A percentile compares a stretch with the other conserved stretches of the same genome.
Conservation (phyloP, 2,329 filamentous ascomycete species). For the Xylariaceae sp. region DNA sequence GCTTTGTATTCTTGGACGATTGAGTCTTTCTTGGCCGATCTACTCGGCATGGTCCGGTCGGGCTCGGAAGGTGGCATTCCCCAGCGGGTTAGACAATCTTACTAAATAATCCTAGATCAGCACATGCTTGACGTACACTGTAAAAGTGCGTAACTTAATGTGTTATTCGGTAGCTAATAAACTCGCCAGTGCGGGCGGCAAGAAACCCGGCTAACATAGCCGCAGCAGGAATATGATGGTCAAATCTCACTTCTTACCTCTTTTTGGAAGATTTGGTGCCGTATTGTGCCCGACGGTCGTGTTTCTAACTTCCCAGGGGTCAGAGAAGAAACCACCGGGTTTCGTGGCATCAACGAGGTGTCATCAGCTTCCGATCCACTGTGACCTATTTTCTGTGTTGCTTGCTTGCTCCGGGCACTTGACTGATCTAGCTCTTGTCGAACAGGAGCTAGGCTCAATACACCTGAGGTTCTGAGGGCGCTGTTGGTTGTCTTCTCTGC, state of each 20-base stretch:
- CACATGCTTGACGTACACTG: neutral
- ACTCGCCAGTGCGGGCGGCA: neutral
- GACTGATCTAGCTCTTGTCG: constrained; percentile 13
- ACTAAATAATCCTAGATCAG: neutral
- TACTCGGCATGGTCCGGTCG: neutral
- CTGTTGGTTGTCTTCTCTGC: neutral
- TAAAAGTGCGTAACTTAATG: too few relatives aligned
- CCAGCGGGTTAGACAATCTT: neutral
- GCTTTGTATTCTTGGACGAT: neutral
- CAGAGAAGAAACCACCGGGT: neutral
- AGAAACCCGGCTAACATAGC: too few relatives aligned
- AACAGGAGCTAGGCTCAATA: constrained; percentile 2
- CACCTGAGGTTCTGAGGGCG: neutral
- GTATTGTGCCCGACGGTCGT: constrained; percentile 1
- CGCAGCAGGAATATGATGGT: neutral
- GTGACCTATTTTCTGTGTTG: neutral
- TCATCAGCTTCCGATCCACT: neutral
- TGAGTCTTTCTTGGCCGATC: neutral
- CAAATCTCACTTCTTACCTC: constrained; percentile 17
- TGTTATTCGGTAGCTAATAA: neutral
- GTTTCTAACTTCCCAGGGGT: neutral
- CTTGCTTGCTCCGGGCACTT: neutral
- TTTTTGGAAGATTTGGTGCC: constrained; percentile 4
- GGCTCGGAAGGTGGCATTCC: neutral
- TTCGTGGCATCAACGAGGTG: neutral